Evolutionary conservation across 352 stramenopile species (phyloP).

Genomic region (Thraustotheca clavata): DNA sequence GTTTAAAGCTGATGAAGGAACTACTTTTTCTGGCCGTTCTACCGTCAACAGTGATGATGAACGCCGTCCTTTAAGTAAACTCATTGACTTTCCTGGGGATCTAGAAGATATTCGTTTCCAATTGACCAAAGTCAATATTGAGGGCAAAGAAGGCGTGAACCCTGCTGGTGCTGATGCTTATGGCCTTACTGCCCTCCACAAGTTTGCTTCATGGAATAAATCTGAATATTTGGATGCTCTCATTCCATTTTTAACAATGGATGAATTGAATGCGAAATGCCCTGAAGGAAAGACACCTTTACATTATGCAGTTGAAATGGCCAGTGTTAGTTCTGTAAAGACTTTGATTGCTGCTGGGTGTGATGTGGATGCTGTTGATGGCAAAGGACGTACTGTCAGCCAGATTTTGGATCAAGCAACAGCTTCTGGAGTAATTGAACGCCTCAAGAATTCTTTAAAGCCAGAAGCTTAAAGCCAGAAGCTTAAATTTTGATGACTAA

Average conservation of each 20-base stretch:
- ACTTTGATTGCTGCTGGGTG: slow-evolving; percentile 21
- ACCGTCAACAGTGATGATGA: slow-evolving; percentile 9
- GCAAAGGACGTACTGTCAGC: slow-evolving; percentile 26
- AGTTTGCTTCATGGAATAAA: slow-evolving; percentile 39
- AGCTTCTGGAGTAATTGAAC: slow-evolving; percentile 19
- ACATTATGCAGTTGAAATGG: slow-evolving; percentile 35
- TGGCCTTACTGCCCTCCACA: slow-evolving; percentile 33
- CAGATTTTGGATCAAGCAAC: slow-evolving; percentile 20
- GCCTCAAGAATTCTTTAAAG: slow-evolving; percentile 16
- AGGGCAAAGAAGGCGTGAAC: slow-evolving; percentile 20
- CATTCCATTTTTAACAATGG: slow-evolving; percentile 21
- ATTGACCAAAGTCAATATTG: slow-evolving; percentile 12
- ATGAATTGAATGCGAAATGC: slow-evolving; percentile 24
- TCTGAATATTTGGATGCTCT: slow-evolving; percentile 28
- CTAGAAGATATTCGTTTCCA: slow-evolving; percentile 26
- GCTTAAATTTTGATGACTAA: too few species aligned
- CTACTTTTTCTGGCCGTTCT: neutral
- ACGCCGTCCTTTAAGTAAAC: slow-evolving; percentile 28
- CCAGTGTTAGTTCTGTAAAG: slow-evolving; percentile 28
- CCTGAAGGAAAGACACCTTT: slow-evolving; percentile 32
- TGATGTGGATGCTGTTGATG: slow-evolving; percentile 23
- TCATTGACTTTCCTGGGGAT: slow-evolving; percentile 33
- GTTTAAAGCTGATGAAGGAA: slow-evolving; percentile 26
- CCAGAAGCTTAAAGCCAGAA: neutral
- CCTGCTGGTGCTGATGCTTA: slow-evolving; percentile 28